Base-by-base conservation (phyloP, 192 early-diverging fungal species). In the Gamsiella multidivaricata region DNA sequence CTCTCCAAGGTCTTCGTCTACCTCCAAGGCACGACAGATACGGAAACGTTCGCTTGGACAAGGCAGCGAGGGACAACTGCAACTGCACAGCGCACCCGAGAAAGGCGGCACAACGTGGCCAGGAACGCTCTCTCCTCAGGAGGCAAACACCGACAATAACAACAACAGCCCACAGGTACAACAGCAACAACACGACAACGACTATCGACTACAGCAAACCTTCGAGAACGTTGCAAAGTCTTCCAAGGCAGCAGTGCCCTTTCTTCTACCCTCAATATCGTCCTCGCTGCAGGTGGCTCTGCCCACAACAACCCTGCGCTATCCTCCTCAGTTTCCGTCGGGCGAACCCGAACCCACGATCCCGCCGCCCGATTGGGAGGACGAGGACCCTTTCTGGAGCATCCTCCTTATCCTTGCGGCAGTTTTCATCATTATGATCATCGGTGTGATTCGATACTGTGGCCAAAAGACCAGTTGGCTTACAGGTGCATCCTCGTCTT, bases 391-490 rank as follows among this genome's bases (percentile, higher is more conserved):
- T 6, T 51, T 59, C 23, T 76, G 73, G 73, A 43, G 67, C 15
- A 43, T 68, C n/a, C 46, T 67, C 14, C 23, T 76, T 34, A 12
- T 68, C 20, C 51, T 76, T 32, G 32, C 47, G 14, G 50, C 32
- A 41, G 73, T 34, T 31, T 42, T 76, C 59, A 61, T 76, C 65
- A 68, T 76, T 62, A 67, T 59, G 14, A 53, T 76, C 33, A 42
- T 52, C 26, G 55, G 65, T 34, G 73, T 67, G 18, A 76, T 76
- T 64, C 73, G 73, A 3, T 67, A 64, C 65, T 76, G 73, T 68
- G 73, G 73, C 59, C 73, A 76, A 62, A 67, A 57, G 59, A 65
- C 73, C 17, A 65, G 73, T 3, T 76, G 73, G 73, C 65, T 76
- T 52, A 55, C 73, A 53, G 55, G 63, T n/a, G n/a, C n/a, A 9